Base-by-base conservation (phyloP, 495 filamentous ascomycete genomes). In the Penicillium taxi region DNA sequence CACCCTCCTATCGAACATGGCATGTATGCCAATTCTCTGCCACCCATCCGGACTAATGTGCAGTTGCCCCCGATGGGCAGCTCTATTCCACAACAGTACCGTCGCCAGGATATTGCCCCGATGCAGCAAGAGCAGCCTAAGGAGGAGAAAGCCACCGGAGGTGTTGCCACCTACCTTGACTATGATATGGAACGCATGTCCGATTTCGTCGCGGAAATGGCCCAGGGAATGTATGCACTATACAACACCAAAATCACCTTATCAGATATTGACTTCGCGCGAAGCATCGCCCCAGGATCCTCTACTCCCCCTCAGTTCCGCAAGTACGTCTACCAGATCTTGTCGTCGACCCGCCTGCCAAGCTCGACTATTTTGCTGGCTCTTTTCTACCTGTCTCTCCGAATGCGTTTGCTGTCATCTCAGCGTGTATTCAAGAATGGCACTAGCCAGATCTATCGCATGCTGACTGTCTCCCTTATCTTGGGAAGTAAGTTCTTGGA, bases 111-210 rank as follows among this genome's bases (percentile, higher is more conserved):
- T 26, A 38, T 56, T 9, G 35, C 53, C 39, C 37, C 53, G 38
- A 54, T 59, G 40, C 45, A 56, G 7, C 52, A 54, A 30, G 63
- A 70, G 41, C 61, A 58, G 25, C 61, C 50, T 13, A 77, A 70
- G 53, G 71, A 73, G 46, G 67, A 74, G 32, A 74, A 72, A 45
- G 51, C 71, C 4, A 69, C 74, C 60, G 91, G 91, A 66, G 91
- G 91, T 48, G 93, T 99, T 25, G 89, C 91, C 50, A 85, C 86
- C 37, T 82, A 93, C 61, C 76, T 99, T 58, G 93, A 99, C 69
- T 99, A 99, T 62, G 91, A 96, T 58, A 91, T 96, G 79, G 88
- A 95, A 47, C 73, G 86, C 59, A 99, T 96, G 88, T 84, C 88
- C 37, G 89, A 96, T 54, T 99, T 94, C 66, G 91, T 99, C 55